These are phyloP conservation scores for Ophiorrhiza pumila DNA, from an alignment of 257 asterid genomes.

Conservation along the genomic window DNA sequence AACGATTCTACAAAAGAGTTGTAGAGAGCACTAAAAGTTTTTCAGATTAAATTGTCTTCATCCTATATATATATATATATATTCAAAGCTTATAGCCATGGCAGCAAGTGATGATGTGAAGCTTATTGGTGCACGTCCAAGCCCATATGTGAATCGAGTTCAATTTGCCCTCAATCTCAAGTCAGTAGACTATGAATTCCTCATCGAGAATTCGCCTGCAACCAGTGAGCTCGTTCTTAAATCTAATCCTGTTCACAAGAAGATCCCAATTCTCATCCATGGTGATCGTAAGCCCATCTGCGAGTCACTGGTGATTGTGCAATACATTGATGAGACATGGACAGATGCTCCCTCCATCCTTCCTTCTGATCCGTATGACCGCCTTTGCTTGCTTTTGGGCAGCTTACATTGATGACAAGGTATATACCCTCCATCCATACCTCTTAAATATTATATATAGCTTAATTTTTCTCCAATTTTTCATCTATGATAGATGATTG, in stretches of 20 bases:
- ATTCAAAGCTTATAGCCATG: no score
- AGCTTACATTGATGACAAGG: slow-evolving; percentile 32
- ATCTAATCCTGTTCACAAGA: slow-evolving; percentile 35
- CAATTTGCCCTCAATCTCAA: slow-evolving; percentile 36
- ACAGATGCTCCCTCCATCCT: slow-evolving; percentile 24
- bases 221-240: slow-evolving; percentile 38
- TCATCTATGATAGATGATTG: no score
- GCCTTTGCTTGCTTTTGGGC: slow-evolving; percentile 40
- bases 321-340: slow-evolving; percentile 41
- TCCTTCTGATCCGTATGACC: slow-evolving; percentile 33
- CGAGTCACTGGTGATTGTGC: slow-evolving; percentile 32
- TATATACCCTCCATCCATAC: neutral
- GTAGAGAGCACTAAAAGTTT: no score
- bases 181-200: slow-evolving; percentile 19
- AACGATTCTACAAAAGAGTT: no score
- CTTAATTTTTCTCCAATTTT: no score
- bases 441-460: no score
- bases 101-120: slow-evolving; percentile 7
- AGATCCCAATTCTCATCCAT: slow-evolving; percentile 37
- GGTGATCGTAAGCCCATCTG: slow-evolving; percentile 25
- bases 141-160: slow-evolving; percentile 27
- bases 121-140: slow-evolving; percentile 18
- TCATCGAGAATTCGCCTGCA: slow-evolving; percentile 6
- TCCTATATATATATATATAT: no score
- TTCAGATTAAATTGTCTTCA: no score